Percentiles rank a stretch among this genome's conserved stretches.
Conservation (phyloP, 73 alveolate species). For the Paramecium caudatum region DNA sequence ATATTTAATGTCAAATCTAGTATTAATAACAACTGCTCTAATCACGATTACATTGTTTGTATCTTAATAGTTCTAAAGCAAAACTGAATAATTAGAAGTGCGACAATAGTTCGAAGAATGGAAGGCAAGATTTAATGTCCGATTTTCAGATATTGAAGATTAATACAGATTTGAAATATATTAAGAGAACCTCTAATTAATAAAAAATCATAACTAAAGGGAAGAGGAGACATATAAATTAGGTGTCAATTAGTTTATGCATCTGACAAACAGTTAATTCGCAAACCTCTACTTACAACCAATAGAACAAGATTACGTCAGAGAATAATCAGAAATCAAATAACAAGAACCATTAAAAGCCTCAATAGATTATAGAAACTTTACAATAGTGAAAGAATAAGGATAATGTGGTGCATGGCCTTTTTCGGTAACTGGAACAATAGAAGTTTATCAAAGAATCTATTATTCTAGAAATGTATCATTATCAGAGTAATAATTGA, state of each 20-base stretch:
- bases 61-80: too few relatives aligned
- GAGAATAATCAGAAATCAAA: not conserved
- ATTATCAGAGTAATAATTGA: conserved; percentile 80
- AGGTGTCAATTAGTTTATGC: conserved; percentile 69
- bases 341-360: not conserved
- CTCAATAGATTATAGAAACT: conserved; percentile 61
- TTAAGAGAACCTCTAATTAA: not conserved
- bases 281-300: not conserved
- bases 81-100: too few relatives aligned
- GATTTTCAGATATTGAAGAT: not conserved
- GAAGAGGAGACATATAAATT: not conserved
- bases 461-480: conserved; percentile 36
- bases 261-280: conserved; percentile 62
- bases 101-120: too few relatives aligned
- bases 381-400: conserved; percentile 82
- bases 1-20: too few relatives aligned
- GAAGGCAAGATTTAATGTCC: not conserved
- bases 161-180: conserved; percentile 17
- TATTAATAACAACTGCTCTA: too few relatives aligned
- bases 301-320: not conserved
- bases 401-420: conserved; percentile 92
- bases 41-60: too few relatives aligned
- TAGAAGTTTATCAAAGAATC: conserved; percentile 79
- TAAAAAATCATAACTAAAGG: not conserved
- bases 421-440: conserved; percentile 82